Evolutionary conservation across 345 rosid species (phyloP), one percentile per base, ranked within the genome.

Genomic region (Brassica cretica): DNA sequence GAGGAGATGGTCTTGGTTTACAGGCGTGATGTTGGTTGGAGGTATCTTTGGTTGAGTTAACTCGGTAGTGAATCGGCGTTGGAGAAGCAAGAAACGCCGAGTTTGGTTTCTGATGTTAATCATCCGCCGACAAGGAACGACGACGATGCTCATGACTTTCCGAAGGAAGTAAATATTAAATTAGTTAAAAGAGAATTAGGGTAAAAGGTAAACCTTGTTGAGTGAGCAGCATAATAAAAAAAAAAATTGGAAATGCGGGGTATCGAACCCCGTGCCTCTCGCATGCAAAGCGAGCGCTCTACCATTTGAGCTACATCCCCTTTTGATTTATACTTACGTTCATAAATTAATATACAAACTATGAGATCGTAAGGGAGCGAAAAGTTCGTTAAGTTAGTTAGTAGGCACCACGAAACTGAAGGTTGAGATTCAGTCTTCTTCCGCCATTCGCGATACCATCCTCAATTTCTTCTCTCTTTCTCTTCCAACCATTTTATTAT

Each of bases 251-350:
- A 90, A 85, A 85, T 87, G 94, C 94, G 86, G 92, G 90, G 89
- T 46, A 89, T 92, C 95, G 92, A 92, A 88, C 90, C 87, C 90
- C 80, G 87, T 90, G 87, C 92, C 96, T 92, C 96, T 82, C 93
- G 90, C 93, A 90, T 90, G 93, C 97, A 88, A 92, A 88, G 93
- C 93, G 87, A 83, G 91, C 93, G 93, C 96, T 90, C 91, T 88
- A 90, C 97, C 96, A 90, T 89, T 88, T 90, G 97, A 92, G 94
- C 94, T 89, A 89, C 97, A 90, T 81, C 92, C 89, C 96, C 96
- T 0, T 19, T 3, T 41, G 5, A 10, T 10, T 41, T 10, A 3
- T 8, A 41, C 11, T 0, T 41, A 8, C 10, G 9, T 6, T 51
- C 0, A 53, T 1, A 6, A 0, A 2, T 0, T 53, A 2, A 53